A percentile compares a stretch with the other conserved stretches of the same genome.
These are phyloP conservation scores for Aegle marmelos DNA, from an alignment of 345 rosid genomes.

Conservation along the genomic window DNA sequence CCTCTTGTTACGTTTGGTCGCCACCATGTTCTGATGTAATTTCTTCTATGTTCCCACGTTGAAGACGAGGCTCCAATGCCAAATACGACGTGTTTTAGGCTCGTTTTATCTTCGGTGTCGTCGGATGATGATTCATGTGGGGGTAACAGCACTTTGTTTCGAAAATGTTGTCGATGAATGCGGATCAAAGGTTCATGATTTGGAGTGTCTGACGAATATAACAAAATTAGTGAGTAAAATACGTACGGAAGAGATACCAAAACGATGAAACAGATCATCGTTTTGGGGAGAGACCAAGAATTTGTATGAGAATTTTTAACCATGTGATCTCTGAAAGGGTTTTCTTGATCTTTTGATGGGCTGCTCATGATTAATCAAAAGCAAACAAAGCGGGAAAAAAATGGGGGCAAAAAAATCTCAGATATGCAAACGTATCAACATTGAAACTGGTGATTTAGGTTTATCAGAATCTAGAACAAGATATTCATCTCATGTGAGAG, in stretches of 20 bases:
- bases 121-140: not conserved
- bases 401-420: not conserved
- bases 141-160: too few species aligned
- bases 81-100: conserved; percentile 54
- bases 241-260: conserved; percentile 20
- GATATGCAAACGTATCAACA: not conserved
- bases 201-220: conserved; percentile 11
- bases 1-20: conserved; percentile 54
- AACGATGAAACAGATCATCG: conserved; percentile 22
- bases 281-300: conserved; percentile 7
- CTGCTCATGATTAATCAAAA: conserved; percentile 4
- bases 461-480: not conserved
- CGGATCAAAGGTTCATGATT: not conserved
- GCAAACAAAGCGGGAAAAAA: not conserved
- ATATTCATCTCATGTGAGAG: not conserved
- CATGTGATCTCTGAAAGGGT: not conserved
- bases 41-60: conserved; percentile 57
- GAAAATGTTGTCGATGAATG: not conserved
- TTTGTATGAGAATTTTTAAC: conserved; percentile 13
- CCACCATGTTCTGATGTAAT: conserved; percentile 81
- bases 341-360: conserved; percentile 5
- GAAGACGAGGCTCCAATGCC: conserved; percentile 72
- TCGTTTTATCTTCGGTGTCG: conserved; percentile 25
- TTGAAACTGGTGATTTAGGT: not conserved
- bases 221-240: conserved; percentile 25